Conservation (phyloP, 352 stramenopile species). For the Phytophthora macrochlamydospora region DNA sequence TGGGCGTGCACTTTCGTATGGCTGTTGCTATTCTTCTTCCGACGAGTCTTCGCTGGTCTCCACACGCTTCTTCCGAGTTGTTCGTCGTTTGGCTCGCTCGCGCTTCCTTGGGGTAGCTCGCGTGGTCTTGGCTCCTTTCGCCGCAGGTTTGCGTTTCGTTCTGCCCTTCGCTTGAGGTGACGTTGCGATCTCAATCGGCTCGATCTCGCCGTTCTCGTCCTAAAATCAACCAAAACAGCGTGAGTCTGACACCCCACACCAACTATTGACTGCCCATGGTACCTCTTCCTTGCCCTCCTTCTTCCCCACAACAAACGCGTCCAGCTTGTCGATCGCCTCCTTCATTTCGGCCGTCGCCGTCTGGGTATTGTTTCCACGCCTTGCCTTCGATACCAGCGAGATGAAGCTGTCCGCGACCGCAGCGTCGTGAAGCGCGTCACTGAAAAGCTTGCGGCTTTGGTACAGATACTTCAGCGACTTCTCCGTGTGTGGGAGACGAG, state of each 20-base stretch:
- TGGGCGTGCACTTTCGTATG: no score
- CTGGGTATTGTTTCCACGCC: constrained; percentile 43
- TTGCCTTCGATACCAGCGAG: constrained; percentile 72
- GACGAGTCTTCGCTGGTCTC: constrained; percentile 30
- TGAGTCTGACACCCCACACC: not conserved
- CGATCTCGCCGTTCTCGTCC: constrained; percentile 25
- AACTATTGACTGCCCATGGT: constrained; percentile 4
- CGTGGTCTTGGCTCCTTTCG: constrained; percentile 28
- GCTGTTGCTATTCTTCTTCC: constrained; percentile 25
- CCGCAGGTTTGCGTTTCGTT: constrained; percentile 25
- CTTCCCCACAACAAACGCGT: constrained; percentile 53
- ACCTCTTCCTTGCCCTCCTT: constrained; percentile 68
- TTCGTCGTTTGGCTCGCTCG: constrained; percentile 30
- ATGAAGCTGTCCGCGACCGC: constrained; percentile 92
- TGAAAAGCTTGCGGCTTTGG: constrained; percentile 90
- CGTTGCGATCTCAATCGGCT: constrained; percentile 26
- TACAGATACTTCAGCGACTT: constrained; percentile 94
- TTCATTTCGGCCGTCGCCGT: constrained; percentile 70
- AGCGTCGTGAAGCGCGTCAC: constrained; percentile 91
- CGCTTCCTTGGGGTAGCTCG: constrained; percentile 34
- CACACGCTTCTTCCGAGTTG: constrained; percentile 26
- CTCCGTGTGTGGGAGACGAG: constrained; percentile 93
- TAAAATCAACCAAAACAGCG: constrained; percentile 6
- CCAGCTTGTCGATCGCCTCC: constrained; percentile 74
- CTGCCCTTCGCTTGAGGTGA: constrained; percentile 42